Evolutionary conservation across 208 protist genomes (phyloP), one percentile per base, ranked within the genome.

Genomic region (Trypanosoma platydactyli): DNA sequence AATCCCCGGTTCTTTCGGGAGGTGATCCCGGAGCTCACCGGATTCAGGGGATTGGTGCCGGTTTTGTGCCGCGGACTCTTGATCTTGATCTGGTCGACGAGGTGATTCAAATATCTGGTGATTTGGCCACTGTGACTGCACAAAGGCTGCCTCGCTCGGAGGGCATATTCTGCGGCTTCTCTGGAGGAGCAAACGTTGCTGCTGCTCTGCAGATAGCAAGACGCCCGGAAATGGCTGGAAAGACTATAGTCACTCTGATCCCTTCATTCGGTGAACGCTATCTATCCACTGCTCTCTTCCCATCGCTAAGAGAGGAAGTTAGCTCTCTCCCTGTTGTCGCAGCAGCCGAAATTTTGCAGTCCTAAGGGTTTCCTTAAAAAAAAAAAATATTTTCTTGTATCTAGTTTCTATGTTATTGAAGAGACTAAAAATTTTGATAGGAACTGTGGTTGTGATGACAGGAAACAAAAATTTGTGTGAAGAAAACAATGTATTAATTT

Each of bases 1-100:
- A 96, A 77, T 89, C 78, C 42, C 74, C 92, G n/a, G 90, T 94
- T 54, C 73, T 97, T 13, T 89, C 81, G 24, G 86, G 89, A 16
- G 82, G 80, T 27, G 86, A 84, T 59, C 83, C 89, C 9, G 83
- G 87, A 3, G 89, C 90, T 38, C 92, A 97, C 81, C 82, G 84
- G 58, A 97, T 97, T 55, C 92, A 97, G 76, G 92, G 92, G 24
- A 94, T 97, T 61, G 92, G 92, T 16, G 84, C 92, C 7, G 92
- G 92, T 52, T 96, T 97, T 62, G 78, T 97, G 50, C 92, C 92
- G 12, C 64, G 78, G 3, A 83, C 92, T 16, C 69, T 95, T 2
- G 80, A 95, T 66, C 63, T 67, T 44, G 63, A 7, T 27, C 45
- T 93, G 38, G 57, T 96, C 6, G 83, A 93, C 55, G 89, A 90